Evolutionary conservation across 2,329 filamentous ascomycete genomes (phyloP), one percentile per base, ranked within the genome.

Genomic region (Didymosphaeria variabile): DNA sequence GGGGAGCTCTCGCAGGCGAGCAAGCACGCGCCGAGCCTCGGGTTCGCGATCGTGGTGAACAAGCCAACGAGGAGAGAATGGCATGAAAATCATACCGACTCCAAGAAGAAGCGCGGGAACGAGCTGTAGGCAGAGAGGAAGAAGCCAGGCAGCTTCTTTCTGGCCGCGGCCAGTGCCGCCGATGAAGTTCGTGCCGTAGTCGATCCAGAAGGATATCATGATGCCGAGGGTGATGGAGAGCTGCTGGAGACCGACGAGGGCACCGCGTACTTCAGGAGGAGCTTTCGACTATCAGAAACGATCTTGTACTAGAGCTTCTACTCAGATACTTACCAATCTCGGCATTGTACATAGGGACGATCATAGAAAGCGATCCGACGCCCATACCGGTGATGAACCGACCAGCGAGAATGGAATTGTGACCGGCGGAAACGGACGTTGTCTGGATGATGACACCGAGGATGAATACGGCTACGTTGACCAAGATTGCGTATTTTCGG

Each of bases 51-150:
- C 82, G 69, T 91, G 88, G 73, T 92, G 88, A 9, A 91, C 80
- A 1, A 94, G 84, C 90, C 90, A 93, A 67, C 91, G 85, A 0
- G 91, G 91, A 0, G 87, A 90, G 78, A 91, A 93, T 0, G 91
- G 91, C 90, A 94, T 92, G 79, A 91, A 92, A 12, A 91, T 71
- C 85, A 93, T 93, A 40, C 91, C 91, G 12, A 85, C 68, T 31
- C 89, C 86, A 1, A 94, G 84, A 4, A 92, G 67, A 1, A 88
- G 67, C 0, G 90, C 90, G 0, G 91, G 91, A 0, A 84, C 82
- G 3, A 93, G 82, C 69, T 94, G 91, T 0, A 94, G 81, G 66
- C 86, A 89, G 54, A 92, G 87, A 0, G 91, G 91, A 0, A 91
- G 79, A 0, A 92, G 83, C 91, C 91, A 95, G 0, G 91, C 88